Percentiles rank a stretch among this genome's conserved stretches.
phyloP scores from a whole-genome alignment of 2,329 filamentous ascomycete species.

The Neodidymelliopsis sp. region DNA sequence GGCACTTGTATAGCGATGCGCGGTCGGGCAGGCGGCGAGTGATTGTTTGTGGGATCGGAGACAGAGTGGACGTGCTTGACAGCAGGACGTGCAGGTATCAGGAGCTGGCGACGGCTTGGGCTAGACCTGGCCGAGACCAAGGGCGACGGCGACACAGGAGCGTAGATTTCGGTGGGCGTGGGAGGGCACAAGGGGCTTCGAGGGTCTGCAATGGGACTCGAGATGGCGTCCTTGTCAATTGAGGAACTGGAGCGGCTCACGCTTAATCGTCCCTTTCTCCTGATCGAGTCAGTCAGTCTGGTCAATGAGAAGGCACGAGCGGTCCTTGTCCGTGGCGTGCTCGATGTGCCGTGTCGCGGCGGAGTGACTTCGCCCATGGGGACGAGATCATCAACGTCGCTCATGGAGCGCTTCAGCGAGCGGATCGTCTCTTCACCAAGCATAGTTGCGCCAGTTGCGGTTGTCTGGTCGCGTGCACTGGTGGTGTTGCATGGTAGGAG shows the following conservation, averaged over 20 bases:
- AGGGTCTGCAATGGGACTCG: conserved; percentile 32
- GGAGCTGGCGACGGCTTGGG: conserved; percentile 1
- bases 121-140: conserved; percentile 7
- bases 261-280: conserved; percentile 27
- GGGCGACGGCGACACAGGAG: conserved; percentile 12
- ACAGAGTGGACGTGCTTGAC: conserved; percentile 26
- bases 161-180: conserved; percentile 13
- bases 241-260: conserved; percentile 24
- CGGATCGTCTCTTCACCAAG: conserved; percentile 26
- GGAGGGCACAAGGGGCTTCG: conserved; percentile 27
- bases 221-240: conserved; percentile 35
- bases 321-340: conserved; percentile 14
- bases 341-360: conserved; percentile 16
- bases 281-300: conserved; percentile 39
- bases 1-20: conserved; percentile 12
- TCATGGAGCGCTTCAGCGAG: conserved; percentile 36
- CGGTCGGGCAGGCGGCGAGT: conserved; percentile 14
- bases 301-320: conserved; percentile 37
- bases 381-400: conserved; percentile 29
- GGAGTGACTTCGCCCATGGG: conserved; percentile 25
- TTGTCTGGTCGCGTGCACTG: conserved; percentile 1
- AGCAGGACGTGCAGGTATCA: background rate
- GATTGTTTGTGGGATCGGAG: conserved; percentile 33
- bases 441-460: conserved; percentile 21
- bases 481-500: conserved; percentile 16